Evolutionary conservation across 768 basidiomycete species (phyloP).

Genomic region (Auriscalpium orientale): DNA sequence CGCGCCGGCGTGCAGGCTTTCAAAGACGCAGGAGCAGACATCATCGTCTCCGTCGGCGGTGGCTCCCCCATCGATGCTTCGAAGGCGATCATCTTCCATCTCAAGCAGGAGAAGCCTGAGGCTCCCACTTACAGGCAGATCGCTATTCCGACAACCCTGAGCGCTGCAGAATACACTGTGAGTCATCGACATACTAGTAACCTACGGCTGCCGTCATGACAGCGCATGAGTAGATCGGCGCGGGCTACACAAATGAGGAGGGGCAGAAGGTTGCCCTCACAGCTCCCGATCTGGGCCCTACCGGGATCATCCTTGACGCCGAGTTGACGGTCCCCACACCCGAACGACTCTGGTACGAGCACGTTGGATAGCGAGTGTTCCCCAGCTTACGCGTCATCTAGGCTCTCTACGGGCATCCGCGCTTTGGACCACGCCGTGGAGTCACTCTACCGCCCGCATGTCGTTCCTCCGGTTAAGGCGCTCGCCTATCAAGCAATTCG

Average conservation of each 20-base stretch:
- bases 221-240: slow-evolving; percentile 38
- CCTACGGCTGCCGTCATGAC: neutral
- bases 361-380: slow-evolving; percentile 7
- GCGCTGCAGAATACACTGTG: slow-evolving; percentile 70
- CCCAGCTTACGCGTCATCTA: slow-evolving; percentile 18
- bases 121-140: slow-evolving; percentile 55
- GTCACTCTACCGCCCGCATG: slow-evolving; percentile 49
- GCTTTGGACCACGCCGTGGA: slow-evolving; percentile 77
- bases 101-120: slow-evolving; percentile 44
- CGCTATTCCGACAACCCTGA: slow-evolving; percentile 76
- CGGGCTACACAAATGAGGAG: slow-evolving; percentile 64
- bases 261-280: slow-evolving; percentile 57
- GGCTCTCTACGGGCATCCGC: slow-evolving; percentile 75
- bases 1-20: slow-evolving; percentile 46
- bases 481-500: slow-evolving; percentile 59
- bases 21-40: slow-evolving; percentile 50
- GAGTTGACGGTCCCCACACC: slow-evolving; percentile 69
- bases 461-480: slow-evolving; percentile 52
- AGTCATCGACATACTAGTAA: slow-evolving; percentile 12
- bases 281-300: slow-evolving; percentile 53
- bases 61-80: slow-evolving; percentile 76
- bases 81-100: slow-evolving; percentile 61
- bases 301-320: slow-evolving; percentile 72
- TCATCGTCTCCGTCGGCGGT: slow-evolving; percentile 69
- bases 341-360: slow-evolving; percentile 58